These are phyloP conservation scores for Populus simonii DNA, from an alignment of 345 rosid genomes.

Conservation along the genomic window DNA sequence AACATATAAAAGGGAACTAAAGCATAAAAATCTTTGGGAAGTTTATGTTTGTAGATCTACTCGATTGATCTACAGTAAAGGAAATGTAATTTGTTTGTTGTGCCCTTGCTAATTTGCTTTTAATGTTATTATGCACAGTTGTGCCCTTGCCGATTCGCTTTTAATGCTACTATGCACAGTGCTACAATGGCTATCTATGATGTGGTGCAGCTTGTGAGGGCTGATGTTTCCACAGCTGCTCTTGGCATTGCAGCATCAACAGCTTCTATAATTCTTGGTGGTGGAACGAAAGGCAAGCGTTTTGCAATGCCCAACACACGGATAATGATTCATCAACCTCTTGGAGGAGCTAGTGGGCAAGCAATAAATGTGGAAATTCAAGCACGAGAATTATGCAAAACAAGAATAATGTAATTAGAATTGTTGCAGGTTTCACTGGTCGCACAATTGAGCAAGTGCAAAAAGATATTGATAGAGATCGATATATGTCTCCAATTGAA, in stretches of 20 bases:
- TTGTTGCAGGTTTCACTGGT: slow-evolving; percentile 69
- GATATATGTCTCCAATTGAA: slow-evolving; percentile 92
- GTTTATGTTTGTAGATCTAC: neutral
- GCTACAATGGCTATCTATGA: slow-evolving; percentile 96
- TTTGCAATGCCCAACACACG: slow-evolving; percentile 93
- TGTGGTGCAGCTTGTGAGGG: slow-evolving; percentile 82
- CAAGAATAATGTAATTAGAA: slow-evolving; percentile 63
- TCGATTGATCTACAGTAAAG: neutral
- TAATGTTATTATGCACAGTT: slow-evolving; percentile 37
- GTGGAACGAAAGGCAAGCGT: slow-evolving; percentile 93
- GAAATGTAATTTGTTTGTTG: neutral
- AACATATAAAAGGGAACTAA: neutral
- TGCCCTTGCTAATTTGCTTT: slow-evolving; percentile 1
- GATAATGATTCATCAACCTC: slow-evolving; percentile 93
- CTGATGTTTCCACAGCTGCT: slow-evolving; percentile 83
- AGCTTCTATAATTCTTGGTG: slow-evolving; percentile 87
- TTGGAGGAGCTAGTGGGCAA: slow-evolving; percentile 91
- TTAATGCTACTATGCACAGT: slow-evolving; percentile 38
- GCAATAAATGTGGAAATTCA: slow-evolving; percentile 82
- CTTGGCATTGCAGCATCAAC: slow-evolving; percentile 91
- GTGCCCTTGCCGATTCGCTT: slow-evolving; percentile 1
- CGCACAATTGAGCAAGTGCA: slow-evolving; percentile 73
- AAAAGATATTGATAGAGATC: slow-evolving; percentile 80
- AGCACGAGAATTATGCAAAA: slow-evolving; percentile 85
- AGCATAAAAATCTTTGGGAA: neutral